Evolutionary conservation across 1,284 basidiomycete genomes (phyloP), one percentile per base, ranked within the genome.

Genomic region (Laetiporus sulphureus): DNA sequence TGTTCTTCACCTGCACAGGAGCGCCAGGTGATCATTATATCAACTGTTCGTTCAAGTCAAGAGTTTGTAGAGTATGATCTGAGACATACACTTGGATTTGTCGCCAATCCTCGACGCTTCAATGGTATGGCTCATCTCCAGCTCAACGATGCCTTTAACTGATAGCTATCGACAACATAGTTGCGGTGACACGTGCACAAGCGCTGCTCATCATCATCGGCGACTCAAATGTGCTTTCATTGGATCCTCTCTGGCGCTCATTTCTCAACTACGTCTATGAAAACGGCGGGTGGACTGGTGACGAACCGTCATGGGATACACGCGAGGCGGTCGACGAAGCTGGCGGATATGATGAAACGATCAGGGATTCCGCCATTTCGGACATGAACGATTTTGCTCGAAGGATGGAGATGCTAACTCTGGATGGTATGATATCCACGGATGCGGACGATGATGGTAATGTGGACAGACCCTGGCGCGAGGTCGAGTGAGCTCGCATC

Each of bases 21-120:
- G 61, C 73, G 79, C 13, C 66, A 69, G 0, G 68, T 79, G 5
- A 81, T 83, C 36, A 78, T 83, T 47, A 69, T 83, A 11, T 81
- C 79, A 2, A 80, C 78, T 7, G 80, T 83, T 1, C 63, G 80
- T 46, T 80, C 77, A 51, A 79, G 70, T 52, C 61, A 58, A 3
- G 67, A 79, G 22, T 74, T 69, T 48, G 61, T 83, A n/a, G 60
- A 69, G 13, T 73, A 71, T 30, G 79, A 83, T 54, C 61, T 82
- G 36, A 67, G 61, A 37, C 69, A 75, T 39, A 73, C 75, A 0
- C 67, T 82, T 2, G 79, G 79, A 3, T 83, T 83, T 47, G 77
- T 83, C 3, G 76, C 79, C 4, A 76, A 73, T 51, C 69, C 71
- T 32, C 68, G 72, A 8, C 73, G 79, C 6, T 75, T 83, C 60